Evolutionary conservation across 2,329 filamentous ascomycete species (phyloP), one percentile per base, ranked within the genome.

Genomic region (Orbilia oligospora): DNA sequence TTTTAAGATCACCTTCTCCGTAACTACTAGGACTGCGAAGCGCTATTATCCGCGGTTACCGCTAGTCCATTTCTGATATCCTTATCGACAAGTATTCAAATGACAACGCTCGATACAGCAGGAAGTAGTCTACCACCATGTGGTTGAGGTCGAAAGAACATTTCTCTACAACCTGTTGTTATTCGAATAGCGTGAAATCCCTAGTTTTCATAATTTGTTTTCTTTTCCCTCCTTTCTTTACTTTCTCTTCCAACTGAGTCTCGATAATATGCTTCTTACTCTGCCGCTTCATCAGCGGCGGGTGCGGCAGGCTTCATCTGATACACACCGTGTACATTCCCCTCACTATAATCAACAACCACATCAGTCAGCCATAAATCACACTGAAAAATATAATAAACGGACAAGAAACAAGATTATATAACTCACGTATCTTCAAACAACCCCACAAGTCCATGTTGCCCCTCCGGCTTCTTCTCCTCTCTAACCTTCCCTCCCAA

Each of bases 261-360:
- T 41, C 22, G 5, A 0, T 3, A n/a, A 53, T 10, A 22, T 16
- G 3, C 20, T 27, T 27, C 5, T 63, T 77, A 77, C 63, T 77
- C 73, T 36, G 51, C 44, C 22, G 36, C 24, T 41, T 77, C 73
- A 24, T 67, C 66, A 14, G 58, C 33, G 5, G 67, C 38, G 3
- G 51, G 22, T 5, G 53, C 66, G 27, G 65, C 58, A 5, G 66
- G 48, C 51, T 71, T 71, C 48, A 77, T 41, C 20, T 77, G 73
- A 53, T 77, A 77, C 16, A 77, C 73, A 24, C 73, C 73, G 49
- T 77, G 73, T 49, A 77, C 73, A 41, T 77, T 77, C 1, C 73
- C 73, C 67, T 77, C 73, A 8, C 73, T 77, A 41, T 67, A 51
- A 4, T 20, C 6, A 30, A 18, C 4, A 12, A 46, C 6, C 2